Evolutionary conservation across 73 alveolate genomes (phyloP), one percentile per base, ranked within the genome.

Genomic region (Paramecium tetraurelia): DNA sequence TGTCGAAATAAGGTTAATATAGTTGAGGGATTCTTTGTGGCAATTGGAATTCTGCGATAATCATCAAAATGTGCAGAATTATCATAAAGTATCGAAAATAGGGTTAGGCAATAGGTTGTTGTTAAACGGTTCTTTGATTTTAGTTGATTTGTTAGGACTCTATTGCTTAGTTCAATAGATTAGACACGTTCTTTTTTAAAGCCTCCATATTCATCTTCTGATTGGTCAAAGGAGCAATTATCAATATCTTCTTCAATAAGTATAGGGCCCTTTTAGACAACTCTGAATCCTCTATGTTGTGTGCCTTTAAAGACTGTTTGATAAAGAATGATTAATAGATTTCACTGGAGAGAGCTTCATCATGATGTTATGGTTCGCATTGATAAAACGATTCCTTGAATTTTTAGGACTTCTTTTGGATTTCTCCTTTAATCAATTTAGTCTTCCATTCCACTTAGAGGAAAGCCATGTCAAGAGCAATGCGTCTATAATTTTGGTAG

Each of bases 391-490:
- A 41, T 7, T 80, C 48, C 4, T 43, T 40, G 16, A 80, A 80
- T 24, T 80, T 48, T 3, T 40, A 24, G 8, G 46, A 41, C 12
- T 11, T 22, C 7, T 24, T 2, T 44, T 41, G 24, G 5, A 80
- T 21, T 43, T 80, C 46, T 20, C 10, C 22, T 46, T 46, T 80
- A 0, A 80, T 80, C 20, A 22, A 43, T 80, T 80, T 20, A 24
- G 90, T 46, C 12, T 80, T 80, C 90, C 90, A 80, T 36, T 80
- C 90, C 16, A 80, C 90, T 46, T 80, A 48, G 20, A 80, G 16
- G 72, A 80, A 80, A 3, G 90, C 90, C 90, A 80, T 80, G 20
- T 80, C 90, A 22, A 80, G 22, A 4, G 90, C 90, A 0, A 80
- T 80, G 5, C 90, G 48, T 46, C 90, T 80, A 24, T 80, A 48